These are phyloP conservation scores for Penicillium italicum DNA, from an alignment of 2,329 filamentous ascomycete genomes.

Conservation along the genomic window DNA sequence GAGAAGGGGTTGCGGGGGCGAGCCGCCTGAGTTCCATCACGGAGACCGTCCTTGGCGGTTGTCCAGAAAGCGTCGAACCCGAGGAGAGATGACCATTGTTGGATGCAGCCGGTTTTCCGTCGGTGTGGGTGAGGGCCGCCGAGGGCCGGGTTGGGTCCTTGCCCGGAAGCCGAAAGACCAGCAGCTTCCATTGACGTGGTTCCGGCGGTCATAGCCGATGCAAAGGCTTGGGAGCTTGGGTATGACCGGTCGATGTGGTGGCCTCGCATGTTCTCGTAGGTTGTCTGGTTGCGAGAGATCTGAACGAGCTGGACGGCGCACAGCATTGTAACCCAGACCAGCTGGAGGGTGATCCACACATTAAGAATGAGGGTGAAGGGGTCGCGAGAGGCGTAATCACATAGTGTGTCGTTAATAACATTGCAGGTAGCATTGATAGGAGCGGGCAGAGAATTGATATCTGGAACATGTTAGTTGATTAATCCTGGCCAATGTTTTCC, in stretches of 20 bases:
- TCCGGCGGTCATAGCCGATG: conserved; percentile 66
- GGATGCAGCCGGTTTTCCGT: conserved; percentile 59
- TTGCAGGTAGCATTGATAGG: conserved; percentile 59
- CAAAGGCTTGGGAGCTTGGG: conserved; percentile 57
- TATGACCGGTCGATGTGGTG: conserved; percentile 58
- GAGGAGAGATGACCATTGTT: conserved; percentile 77
- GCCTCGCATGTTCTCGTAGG: conserved; percentile 92
- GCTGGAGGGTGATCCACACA: conserved; percentile 76
- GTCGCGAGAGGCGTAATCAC: conserved; percentile 73
- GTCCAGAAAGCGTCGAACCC: conserved; percentile 93
- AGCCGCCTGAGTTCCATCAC: conserved; percentile 44
- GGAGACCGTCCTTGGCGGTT: conserved; percentile 73
- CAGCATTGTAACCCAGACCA: conserved; percentile 97
- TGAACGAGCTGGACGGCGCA: conserved; percentile 91
- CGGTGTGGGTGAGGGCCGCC: conserved; percentile 50
- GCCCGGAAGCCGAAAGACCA: conserved; percentile 64
- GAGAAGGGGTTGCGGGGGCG: conserved; percentile 77
- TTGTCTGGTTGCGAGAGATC: conserved; percentile 87
- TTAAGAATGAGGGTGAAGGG: conserved; percentile 76
- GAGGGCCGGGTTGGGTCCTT: conserved; percentile 58
- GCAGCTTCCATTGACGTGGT: conserved; percentile 63
- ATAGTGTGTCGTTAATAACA: conserved; percentile 70
- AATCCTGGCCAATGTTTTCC: not conserved
- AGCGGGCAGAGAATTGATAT: conserved; percentile 59
- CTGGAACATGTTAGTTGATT: conserved; percentile 37